Base-by-base conservation (phyloP, 2,329 filamentous ascomycete genomes). In the Talaromyces sp. region DNA sequence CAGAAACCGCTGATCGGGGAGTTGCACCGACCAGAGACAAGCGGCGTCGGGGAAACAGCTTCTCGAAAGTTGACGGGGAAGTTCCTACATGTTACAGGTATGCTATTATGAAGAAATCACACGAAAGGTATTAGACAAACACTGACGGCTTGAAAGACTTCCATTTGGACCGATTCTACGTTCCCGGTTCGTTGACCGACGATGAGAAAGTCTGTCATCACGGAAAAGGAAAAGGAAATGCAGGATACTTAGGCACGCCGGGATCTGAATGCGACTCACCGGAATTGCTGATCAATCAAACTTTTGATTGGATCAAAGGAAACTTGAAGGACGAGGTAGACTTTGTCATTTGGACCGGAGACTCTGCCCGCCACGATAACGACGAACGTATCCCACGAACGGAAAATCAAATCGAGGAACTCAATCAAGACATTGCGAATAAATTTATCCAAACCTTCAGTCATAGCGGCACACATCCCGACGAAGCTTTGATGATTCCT, bases 291-390 rank as follows among this genome's bases (percentile, higher is more conserved):
- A 82, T 97, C 67, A 91, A 98, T 76, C 90, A 91, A 71, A 98
- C 94, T 0, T 92, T 98, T 73, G 85, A 89, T 72, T 99, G 94
- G 94, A 90, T 99, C 60, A 83, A 87, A 52, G 85, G 88, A 50
- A 89, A 96, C 72, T 74, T 97, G 65, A 89, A 86, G 73, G 90
- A 93, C 74, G 79, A 88, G 3, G 85, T 97, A 68, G 93, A 97
- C 76, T 97, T 97, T 75, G 89, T 97, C 59, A 82, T 97, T 58
- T 97, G 93, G 93, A 97, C 93, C 1, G 93, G 93, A 69, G 93
- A 97, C 77, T 94, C 90, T 37, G 92, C 91, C 22, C 87, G 93
- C 69, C 93, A 97, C 78, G 93, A 97, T 77, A 94, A 90, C 76
- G 93, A 97, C 75, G 90, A 94, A 75, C 79, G 85, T 57, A 83